Percentiles rank a stretch among this genome's conserved stretches.
phyloP scores from a whole-genome alignment of 352 stramenopile species.

The Lagenidium sp. region DNA sequence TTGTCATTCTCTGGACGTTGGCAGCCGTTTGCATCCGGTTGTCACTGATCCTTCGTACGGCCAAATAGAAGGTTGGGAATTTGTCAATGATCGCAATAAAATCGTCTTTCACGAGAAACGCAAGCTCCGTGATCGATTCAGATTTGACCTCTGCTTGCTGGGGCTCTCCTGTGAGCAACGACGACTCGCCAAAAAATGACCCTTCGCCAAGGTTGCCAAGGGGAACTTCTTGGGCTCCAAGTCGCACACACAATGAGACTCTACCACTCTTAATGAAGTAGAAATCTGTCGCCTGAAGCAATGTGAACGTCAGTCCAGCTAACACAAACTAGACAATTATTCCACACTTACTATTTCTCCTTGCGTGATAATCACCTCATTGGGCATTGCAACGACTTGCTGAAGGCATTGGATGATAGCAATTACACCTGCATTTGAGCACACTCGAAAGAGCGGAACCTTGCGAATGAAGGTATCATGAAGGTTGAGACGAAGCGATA shows the following conservation, averaged over 20 bases:
- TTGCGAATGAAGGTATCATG: conserved; percentile 66
- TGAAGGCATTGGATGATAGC: conserved; percentile 65
- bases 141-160: conserved; percentile 50
- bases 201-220: conserved; percentile 61
- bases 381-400: conserved; percentile 49
- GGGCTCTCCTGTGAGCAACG: conserved; percentile 44
- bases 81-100: conserved; percentile 49
- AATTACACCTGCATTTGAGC: conserved; percentile 60
- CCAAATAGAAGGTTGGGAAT: conserved; percentile 64
- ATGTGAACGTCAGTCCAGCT: too few species aligned
- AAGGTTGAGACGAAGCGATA: conserved; percentile 55
- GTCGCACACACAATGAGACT: conserved; percentile 41
- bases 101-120: conserved; percentile 44
- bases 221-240: conserved; percentile 20
- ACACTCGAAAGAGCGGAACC: conserved; percentile 59
- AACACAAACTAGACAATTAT: too few species aligned
- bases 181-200: conserved; percentile 68
- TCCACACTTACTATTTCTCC: conserved; percentile 38
- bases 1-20: conserved; percentile 57
- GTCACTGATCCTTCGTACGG: conserved; percentile 51
- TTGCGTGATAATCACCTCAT: conserved; percentile 55
- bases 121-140: conserved; percentile 53
- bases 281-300: conserved; percentile 38
- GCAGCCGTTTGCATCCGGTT: conserved; percentile 56
- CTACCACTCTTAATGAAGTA: conserved; percentile 70